A percentile compares a stretch with the other conserved stretches of the same genome.
phyloP scores from a whole-genome alignment of 208 protist species.

The Angomonas deanei region DNA sequence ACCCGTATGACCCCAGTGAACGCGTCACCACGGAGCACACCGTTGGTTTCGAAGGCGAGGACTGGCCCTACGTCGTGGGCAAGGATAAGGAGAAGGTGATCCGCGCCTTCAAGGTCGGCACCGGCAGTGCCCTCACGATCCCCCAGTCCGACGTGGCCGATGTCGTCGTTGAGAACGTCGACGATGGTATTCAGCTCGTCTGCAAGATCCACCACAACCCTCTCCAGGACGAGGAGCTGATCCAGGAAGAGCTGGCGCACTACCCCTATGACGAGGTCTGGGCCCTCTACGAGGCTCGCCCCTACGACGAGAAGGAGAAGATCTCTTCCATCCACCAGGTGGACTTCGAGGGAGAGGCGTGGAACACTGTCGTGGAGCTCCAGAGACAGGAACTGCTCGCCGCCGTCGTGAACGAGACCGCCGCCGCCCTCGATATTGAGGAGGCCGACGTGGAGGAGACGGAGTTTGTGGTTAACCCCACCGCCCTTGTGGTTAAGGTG shows the following conservation, averaged over 20 bases:
- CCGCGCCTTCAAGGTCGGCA: conserved; percentile 38
- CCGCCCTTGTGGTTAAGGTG: conserved; percentile 11
- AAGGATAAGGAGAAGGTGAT: conserved; percentile 26
- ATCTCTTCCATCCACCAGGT: conserved; percentile 16
- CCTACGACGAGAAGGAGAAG: conserved; percentile 16
- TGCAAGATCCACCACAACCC: conserved; percentile 25
- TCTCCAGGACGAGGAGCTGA: conserved; percentile 19
- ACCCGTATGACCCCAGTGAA: conserved; percentile 24
- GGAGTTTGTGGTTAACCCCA: conserved; percentile 1
- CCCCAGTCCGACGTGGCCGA: conserved; percentile 24
- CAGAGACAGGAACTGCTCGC: conserved; percentile 16
- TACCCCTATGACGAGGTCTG: conserved; percentile 54
- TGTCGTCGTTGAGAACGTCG: conserved; percentile 15
- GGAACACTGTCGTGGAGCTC: conserved; percentile 21
- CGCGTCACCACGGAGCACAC: conserved; percentile 20
- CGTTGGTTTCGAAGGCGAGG: conserved; percentile 46
- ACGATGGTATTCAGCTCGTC: conserved; percentile 23
- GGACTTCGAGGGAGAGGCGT: conserved; percentile 19
- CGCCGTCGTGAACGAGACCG: conserved; percentile 17
- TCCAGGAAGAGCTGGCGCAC: conserved; percentile 36
- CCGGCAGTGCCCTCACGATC: conserved; percentile 28
- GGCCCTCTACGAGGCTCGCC: conserved; percentile 25
- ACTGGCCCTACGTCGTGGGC: conserved; percentile 47
- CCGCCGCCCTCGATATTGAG: conserved; percentile 14
- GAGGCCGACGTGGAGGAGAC: conserved; percentile 14